These are phyloP conservation scores for Pycnococcus provasolii DNA, from an alignment of 139 green algal species.

Conservation along the genomic window DNA sequence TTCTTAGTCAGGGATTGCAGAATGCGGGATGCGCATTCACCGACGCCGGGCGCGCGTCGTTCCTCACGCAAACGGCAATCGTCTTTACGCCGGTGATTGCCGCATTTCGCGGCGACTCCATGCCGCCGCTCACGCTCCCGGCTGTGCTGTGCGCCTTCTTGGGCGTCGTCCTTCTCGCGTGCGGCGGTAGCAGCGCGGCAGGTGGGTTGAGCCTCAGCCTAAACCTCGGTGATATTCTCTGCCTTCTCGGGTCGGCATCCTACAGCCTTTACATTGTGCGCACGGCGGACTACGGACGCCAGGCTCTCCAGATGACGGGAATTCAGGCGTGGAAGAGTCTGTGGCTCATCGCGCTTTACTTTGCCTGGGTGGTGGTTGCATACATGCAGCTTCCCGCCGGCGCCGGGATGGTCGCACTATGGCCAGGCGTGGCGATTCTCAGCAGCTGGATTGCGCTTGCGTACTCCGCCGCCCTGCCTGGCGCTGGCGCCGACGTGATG, in stretches of 20 bases:
- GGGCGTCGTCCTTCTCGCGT: slow-evolving; percentile 8
- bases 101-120: background rate
- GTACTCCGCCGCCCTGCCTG: slow-evolving; percentile 7
- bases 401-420: background rate
- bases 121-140: background rate
- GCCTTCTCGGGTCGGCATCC: slow-evolving; percentile 1
- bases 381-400: background rate
- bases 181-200: background rate
- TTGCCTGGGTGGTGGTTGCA: background rate
- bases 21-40: slow-evolving; percentile 13
- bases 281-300: background rate
- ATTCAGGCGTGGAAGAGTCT: slow-evolving; percentile 13
- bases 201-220: background rate
- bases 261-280: slow-evolving; percentile 17
- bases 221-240: slow-evolving; percentile 12
- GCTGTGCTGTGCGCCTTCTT: slow-evolving; percentile 2
- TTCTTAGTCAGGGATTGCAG: slow-evolving; percentile 1
- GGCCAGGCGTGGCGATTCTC: background rate
- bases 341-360: slow-evolving; percentile 5
- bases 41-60: slow-evolving; percentile 10
- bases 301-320: background rate
- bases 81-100: slow-evolving; percentile 13
- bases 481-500: slow-evolving; percentile 5
- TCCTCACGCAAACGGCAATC: slow-evolving; percentile 17
- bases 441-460: background rate